A percentile compares a stretch with the other conserved stretches of the same genome.
Conservation (phyloP, 2,329 filamentous ascomycete genomes). For the Zelopaecilomyces penicillatus region DNA sequence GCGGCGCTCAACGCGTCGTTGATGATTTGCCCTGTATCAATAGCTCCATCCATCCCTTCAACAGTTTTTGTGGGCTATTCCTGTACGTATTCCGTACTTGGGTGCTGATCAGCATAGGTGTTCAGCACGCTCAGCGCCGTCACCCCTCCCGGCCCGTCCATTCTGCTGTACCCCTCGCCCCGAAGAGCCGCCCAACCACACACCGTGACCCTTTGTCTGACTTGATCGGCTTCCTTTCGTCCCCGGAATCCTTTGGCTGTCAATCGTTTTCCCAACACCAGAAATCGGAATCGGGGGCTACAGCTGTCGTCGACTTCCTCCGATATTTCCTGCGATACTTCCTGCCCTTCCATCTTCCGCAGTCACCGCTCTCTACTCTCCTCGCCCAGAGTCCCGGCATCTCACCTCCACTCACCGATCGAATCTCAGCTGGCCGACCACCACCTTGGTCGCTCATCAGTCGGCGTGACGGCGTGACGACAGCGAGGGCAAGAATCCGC, state of each 20-base stretch:
- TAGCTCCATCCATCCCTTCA: no score
- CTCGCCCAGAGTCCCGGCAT: neutral
- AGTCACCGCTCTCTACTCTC: neutral
- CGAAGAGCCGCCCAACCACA: slow-evolving; percentile 9
- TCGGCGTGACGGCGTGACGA: no score
- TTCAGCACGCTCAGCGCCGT: slow-evolving; percentile 1
- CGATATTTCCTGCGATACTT: neutral
- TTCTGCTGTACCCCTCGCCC: slow-evolving; percentile 9
- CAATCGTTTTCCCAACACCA: slow-evolving; percentile 2
- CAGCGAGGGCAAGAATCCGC: no score
- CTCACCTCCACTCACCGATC: no score
- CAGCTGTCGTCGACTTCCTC: neutral
- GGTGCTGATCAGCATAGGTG: no score
- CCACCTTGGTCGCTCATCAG: slow-evolving; percentile 5
- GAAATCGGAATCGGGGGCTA: neutral
- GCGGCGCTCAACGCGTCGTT: no score
- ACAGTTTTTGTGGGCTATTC: no score
- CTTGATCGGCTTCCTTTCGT: slow-evolving; percentile 7
- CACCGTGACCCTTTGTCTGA: slow-evolving; percentile 2
- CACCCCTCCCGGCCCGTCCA: slow-evolving; percentile 4
- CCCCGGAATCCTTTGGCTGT: slow-evolving; percentile 1
- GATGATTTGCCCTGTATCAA: no score
- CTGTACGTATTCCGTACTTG: no score
- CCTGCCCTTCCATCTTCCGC: slow-evolving; percentile 3
- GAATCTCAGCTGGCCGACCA: neutral